Evolutionary conservation across 2,329 filamentous ascomycete genomes (phyloP).

Genomic region (Xylaria sp.): DNA sequence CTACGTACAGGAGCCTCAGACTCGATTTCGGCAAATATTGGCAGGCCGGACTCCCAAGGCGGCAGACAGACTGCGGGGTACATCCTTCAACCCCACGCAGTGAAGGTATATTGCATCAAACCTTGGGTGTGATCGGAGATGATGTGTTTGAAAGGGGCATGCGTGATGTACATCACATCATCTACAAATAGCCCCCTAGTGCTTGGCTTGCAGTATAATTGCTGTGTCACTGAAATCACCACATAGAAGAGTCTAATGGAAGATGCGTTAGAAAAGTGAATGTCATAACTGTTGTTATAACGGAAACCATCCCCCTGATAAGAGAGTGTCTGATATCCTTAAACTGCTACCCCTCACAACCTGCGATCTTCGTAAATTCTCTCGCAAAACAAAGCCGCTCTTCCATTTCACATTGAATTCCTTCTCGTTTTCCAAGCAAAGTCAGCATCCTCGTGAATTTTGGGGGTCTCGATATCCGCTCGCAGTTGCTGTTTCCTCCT

Average conservation of each 20-base stretch:
- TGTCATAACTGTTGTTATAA: too few species aligned
- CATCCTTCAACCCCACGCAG: slow-evolving; percentile 25
- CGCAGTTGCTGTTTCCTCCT: slow-evolving; percentile 51
- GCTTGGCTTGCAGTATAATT: too few species aligned
- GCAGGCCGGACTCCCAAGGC: slow-evolving; percentile 10
- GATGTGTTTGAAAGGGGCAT: neutral
- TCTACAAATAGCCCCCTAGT: too few species aligned
- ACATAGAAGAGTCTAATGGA: too few species aligned
- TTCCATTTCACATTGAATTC: slow-evolving; percentile 33
- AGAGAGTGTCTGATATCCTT: too few species aligned
- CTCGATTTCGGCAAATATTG: slow-evolving; percentile 34
- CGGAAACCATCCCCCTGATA: too few species aligned
- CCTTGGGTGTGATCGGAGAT: too few species aligned
- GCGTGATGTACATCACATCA: too few species aligned
- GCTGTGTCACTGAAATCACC: too few species aligned
- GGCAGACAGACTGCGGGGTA: slow-evolving; percentile 32
- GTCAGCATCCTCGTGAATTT: slow-evolving; percentile 47
- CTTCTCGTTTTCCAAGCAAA: slow-evolving; percentile 36
- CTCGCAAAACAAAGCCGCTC: neutral
- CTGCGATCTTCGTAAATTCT: neutral
- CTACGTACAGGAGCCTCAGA: neutral
- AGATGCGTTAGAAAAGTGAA: too few species aligned
- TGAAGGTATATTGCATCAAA: slow-evolving; percentile 1
- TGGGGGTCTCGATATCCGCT: slow-evolving; percentile 48
- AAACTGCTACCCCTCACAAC: neutral